phyloP scores from a whole-genome alignment of 768 basidiomycete genomes.

The Exsudoporus frostii region DNA sequence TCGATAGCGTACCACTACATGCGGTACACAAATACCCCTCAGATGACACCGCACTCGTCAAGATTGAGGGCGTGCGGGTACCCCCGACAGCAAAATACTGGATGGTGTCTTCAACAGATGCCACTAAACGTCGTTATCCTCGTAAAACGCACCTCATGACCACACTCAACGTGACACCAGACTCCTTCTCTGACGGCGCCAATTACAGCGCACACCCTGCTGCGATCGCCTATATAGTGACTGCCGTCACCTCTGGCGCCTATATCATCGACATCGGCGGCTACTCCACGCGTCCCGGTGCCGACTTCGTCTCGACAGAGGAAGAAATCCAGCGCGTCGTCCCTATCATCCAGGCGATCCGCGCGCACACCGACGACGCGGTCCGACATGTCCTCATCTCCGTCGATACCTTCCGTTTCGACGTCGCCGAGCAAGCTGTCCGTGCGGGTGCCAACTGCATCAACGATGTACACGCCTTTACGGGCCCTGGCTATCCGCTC shows the following conservation, averaged over 20 bases:
- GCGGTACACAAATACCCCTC: conserved; percentile 37
- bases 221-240: conserved; percentile 51
- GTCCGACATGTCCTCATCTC: conserved; percentile 22
- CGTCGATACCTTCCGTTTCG: conserved; percentile 28
- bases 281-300: conserved; percentile 86
- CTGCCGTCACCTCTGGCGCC: conserved; percentile 55
- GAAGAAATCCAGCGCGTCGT: conserved; percentile 75
- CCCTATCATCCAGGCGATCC: conserved; percentile 63
- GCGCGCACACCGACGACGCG: conserved; percentile 27
- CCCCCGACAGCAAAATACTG: conserved; percentile 25
- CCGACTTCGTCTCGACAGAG: conserved; percentile 56
- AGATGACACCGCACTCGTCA: conserved; percentile 3
- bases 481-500: conserved; percentile 55
- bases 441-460: conserved; percentile 77
- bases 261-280: conserved; percentile 91
- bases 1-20: neutral
- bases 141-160: conserved; percentile 77
- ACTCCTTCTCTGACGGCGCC: conserved; percentile 93
- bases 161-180: conserved; percentile 89
- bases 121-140: conserved; percentile 9
- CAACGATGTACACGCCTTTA: conserved; percentile 87
- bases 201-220: conserved; percentile 47
- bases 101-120: conserved; percentile 21
- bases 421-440: conserved; percentile 42
- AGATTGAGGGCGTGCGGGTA: conserved; percentile 6